These are phyloP conservation scores for Silene latifolia DNA, from an alignment of 148 eudicot species.

Conservation along the genomic window DNA sequence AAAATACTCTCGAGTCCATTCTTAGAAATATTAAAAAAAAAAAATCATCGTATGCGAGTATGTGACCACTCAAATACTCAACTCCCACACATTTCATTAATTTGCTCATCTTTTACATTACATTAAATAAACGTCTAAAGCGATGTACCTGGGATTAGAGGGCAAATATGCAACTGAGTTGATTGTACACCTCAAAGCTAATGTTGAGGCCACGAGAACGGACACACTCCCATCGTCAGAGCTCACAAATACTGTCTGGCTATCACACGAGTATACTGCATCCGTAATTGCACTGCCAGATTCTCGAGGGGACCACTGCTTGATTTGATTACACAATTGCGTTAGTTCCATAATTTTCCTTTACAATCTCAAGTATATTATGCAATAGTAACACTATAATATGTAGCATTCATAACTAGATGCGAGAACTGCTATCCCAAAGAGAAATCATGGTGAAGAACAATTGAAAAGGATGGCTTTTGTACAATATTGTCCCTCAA, in stretches of 20 bases:
- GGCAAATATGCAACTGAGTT: slow-evolving; percentile 71
- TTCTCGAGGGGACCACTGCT: slow-evolving; percentile 71
- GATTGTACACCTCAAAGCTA: slow-evolving; percentile 65
- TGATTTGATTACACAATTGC: slow-evolving; percentile 7
- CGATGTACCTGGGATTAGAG: slow-evolving; percentile 49
- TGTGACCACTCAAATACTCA: too few relatives aligned
- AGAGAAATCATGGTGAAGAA: too few relatives aligned
- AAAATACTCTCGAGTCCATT: too few relatives aligned
- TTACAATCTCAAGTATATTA: slow-evolving; percentile 15
- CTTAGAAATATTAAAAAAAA: too few relatives aligned
- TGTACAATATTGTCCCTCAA: too few relatives aligned
- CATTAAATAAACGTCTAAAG: too few relatives aligned
- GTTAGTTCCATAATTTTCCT: slow-evolving; percentile 25
- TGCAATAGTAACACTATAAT: not conserved
- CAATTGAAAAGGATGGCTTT: too few relatives aligned
- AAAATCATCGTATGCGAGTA: too few relatives aligned
- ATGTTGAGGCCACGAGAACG: slow-evolving; percentile 66
- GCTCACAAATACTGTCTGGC: slow-evolving; percentile 68
- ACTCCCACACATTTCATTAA: too few relatives aligned
- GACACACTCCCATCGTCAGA: slow-evolving; percentile 71
- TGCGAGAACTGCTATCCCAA: too few relatives aligned
- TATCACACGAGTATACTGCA: slow-evolving; percentile 89
- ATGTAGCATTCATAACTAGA: too few relatives aligned
- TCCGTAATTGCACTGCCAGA: slow-evolving; percentile 69
- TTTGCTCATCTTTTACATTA: too few relatives aligned